Evolutionary conservation across 2,329 filamentous ascomycete genomes (phyloP).

Genomic region (Cladophialophora bantiana): DNA sequence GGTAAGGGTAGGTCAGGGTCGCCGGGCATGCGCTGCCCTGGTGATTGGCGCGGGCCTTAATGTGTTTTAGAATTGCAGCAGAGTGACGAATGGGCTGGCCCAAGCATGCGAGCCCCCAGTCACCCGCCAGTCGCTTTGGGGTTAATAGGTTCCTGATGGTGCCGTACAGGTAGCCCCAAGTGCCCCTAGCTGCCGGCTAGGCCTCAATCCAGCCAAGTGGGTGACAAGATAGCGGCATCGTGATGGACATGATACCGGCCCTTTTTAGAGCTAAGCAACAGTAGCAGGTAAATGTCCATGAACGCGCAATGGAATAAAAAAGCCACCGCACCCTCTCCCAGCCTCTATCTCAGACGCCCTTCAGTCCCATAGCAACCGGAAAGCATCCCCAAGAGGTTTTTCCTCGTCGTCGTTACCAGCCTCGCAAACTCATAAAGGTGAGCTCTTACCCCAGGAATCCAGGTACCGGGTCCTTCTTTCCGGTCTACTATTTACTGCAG

Average conservation of each 20-base stretch:
- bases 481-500: background rate
- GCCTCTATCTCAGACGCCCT: constrained; percentile 14
- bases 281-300: constrained; percentile 2
- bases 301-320: constrained; percentile 18
- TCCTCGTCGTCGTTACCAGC: constrained; percentile 1
- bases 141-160: constrained; percentile 12
- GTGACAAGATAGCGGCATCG: constrained; percentile 21
- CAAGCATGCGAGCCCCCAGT: constrained; percentile 1
- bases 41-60: constrained; percentile 34
- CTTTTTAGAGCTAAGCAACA: constrained; percentile 7
- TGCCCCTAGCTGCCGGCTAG: constrained; percentile 1
- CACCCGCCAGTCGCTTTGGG: constrained; percentile 8
- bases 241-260: constrained; percentile 15
- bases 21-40: constrained; percentile 23
- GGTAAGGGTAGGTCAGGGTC: background rate
- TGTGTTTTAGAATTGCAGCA: constrained; percentile 37
- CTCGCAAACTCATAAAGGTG: constrained; percentile 17
- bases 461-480: constrained; percentile 11
- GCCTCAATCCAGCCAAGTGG: constrained; percentile 8
- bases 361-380: constrained; percentile 16
- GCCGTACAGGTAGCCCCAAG: background rate
- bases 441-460: background rate
- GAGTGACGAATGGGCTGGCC: constrained; percentile 25
- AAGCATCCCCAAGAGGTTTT: constrained; percentile 1
- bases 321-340: constrained; percentile 10